Conservation (phyloP, 305 asterid genomes). For the Rubia balearica region DNA sequence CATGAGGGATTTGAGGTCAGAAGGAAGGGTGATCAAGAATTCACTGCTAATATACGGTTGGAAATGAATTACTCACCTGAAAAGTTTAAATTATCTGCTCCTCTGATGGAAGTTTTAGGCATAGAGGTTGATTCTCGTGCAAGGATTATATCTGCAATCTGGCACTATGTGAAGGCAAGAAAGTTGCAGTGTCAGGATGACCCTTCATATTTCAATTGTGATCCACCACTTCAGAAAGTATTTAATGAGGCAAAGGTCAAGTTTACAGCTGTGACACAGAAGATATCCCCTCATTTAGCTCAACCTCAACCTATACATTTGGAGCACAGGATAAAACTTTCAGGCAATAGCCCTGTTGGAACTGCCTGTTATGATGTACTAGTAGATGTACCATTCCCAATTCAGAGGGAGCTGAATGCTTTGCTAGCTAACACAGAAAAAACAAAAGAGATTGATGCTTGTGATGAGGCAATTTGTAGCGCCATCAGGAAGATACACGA, state of each 20-base stretch:
- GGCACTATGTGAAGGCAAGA: slow-evolving; percentile 94
- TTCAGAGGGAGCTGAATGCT: slow-evolving; percentile 81
- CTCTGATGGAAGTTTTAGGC: slow-evolving; percentile 78
- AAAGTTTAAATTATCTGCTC: slow-evolving; percentile 70
- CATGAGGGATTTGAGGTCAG: slow-evolving; percentile 95
- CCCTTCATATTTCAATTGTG: slow-evolving; percentile 80
- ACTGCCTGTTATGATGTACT: slow-evolving; percentile 87
- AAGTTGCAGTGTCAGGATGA: slow-evolving; percentile 84
- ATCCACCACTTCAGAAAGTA: slow-evolving; percentile 76
- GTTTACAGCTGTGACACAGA: slow-evolving; percentile 75
- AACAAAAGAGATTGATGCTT: slow-evolving; percentile 80
- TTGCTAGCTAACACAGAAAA: slow-evolving; percentile 77
- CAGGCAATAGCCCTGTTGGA: slow-evolving; percentile 83
- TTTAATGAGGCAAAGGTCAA: slow-evolving; percentile 69
- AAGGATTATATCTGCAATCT: slow-evolving; percentile 80
- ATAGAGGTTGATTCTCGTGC: slow-evolving; percentile 91
- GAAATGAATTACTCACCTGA: slow-evolving; percentile 91
- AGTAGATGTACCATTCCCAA: slow-evolving; percentile 86
- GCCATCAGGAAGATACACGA: slow-evolving; percentile 92
- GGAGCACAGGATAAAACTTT: slow-evolving; percentile 85
- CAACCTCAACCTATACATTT: slow-evolving; percentile 93
- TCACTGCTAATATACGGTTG: slow-evolving; percentile 63
- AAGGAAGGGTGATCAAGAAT: slow-evolving; percentile 93
- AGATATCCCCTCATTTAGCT: slow-evolving; percentile 62
- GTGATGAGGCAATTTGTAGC: slow-evolving; percentile 91